Evolutionary conservation across 2,329 filamentous ascomycete genomes (phyloP), one percentile per base, ranked within the genome.

Genomic region (Calycina marina): DNA sequence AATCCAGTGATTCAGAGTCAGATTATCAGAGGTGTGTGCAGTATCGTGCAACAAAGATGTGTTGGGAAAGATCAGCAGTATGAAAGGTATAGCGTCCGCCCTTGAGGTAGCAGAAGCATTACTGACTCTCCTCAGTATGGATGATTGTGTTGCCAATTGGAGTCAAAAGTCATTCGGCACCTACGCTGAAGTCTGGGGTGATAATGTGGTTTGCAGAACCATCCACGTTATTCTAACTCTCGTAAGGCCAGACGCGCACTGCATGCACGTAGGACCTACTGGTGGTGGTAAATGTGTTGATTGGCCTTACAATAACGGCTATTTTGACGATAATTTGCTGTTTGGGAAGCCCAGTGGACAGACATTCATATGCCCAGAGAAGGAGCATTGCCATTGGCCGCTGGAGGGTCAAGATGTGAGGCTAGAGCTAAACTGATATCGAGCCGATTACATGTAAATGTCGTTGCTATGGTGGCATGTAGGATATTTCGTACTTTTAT

Each of bases 151-250:
- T 3, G 25, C 39, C 3, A 33, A 43, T 4, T 40, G 61, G 18
- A 45, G 45, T 6, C 13, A 34, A 22, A 58, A 58, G 43, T 37
- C 45, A 0, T 60, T 56, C 33, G 59, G 58, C 2, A 55, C 42
- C 18, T 62, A 58, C 32, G 56, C 60, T 31, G 53, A 60, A 37
- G 53, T 53, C 1, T 62, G 57, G 56, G 58, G 56, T 6, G 57
- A 63, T 38, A 61, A 60, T 31, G 43, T 62, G 6, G 57, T 57
- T 15, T 62, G 57, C 40, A 46, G 59, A 2, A 51, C 46, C 5
- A 56, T 62, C 25, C 59, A 62, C 40, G 36, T 60, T 15, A 45
- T 61, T 13, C 46, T 62, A 5, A 32, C 37, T 3, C 17, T 18
- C 3, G 31, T 39, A n/a, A 27, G 30, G 20, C 39, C 27, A 16